Base-by-base conservation (phyloP, 371 early-diverging fungal genomes). In the Mortierella sp. region DNA sequence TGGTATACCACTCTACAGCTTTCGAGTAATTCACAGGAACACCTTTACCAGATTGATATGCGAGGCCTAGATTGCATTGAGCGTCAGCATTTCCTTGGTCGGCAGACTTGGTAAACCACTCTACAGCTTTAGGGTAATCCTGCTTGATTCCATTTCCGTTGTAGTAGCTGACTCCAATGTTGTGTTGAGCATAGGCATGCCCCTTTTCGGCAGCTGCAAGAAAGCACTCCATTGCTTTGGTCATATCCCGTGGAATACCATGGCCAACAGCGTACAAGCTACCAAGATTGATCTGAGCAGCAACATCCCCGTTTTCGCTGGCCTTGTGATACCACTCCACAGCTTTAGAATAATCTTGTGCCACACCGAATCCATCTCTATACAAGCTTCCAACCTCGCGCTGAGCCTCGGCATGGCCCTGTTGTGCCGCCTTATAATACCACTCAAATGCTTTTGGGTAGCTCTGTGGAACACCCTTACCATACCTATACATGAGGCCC, bases 141-240 rank as follows among this genome's bases (percentile, higher is more conserved):
- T 86, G 84, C 41, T 83, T 82, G 6, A 88, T 87, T 6, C 93
- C 93, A 24, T 88, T 65, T 21, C 95, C 96, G 61, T 91, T 87
- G 69, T 92, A 91, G 76, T 92, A 93, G 69, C 91, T 89, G 74
- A 92, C 87, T 8, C 91, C 95, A 48, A 94, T 74, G 80, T 93
- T 92, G 82, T 90, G 91, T 74, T 89, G 88, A 28, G 92, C 89
- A 1, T 87, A 91, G 0, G 86, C 71, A 52, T 86, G 81, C n/a
- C 83, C 84, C 41, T 75, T 79, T 24, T 77, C 70, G 1, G 91
- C 89, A 2, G 91, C 86, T n/a, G 83, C 83, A 24, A 69, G 55
- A 70, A 90, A 92, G 89, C 89, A 92, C 61, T 87, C 75, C 55
- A 91, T 78, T 7, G 92, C 92, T 63, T 84, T 40, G 36, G 4